Conservation (phyloP, 2,329 filamentous ascomycete species). For the Diaporthe sp. region DNA sequence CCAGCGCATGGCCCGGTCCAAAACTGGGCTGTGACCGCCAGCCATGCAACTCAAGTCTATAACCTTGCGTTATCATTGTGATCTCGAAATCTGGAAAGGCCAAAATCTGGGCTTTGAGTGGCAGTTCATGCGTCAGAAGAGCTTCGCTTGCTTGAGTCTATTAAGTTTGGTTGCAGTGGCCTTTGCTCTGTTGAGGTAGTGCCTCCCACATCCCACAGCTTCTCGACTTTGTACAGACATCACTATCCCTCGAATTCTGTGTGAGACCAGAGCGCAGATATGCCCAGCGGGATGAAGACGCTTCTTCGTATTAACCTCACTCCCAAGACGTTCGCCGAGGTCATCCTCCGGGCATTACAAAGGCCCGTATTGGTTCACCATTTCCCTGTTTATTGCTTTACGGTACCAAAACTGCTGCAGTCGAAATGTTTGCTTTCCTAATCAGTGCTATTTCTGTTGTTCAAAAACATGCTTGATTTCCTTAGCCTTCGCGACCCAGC, state of each 20-base stretch:
- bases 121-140: background rate
- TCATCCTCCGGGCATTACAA: background rate
- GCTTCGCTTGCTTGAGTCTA: no score
- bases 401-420: background rate
- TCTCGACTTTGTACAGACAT: background rate
- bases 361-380: background rate
- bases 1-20: conserved; percentile 40
- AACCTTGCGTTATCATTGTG: background rate
- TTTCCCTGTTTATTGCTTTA: no score
- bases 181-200: background rate
- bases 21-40: conserved; percentile 53
- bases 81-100: background rate
- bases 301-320: background rate
- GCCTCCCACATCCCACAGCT: background rate
- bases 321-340: background rate
- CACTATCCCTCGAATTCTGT: background rate
- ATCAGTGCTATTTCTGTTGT: background rate
- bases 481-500: background rate
- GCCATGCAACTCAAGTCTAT: no score
- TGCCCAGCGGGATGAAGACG: background rate
- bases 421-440: background rate
- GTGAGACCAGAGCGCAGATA: background rate
- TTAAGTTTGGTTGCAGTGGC: background rate
- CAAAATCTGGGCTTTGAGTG: background rate
- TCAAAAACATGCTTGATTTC: background rate